Evolutionary conservation across 768 basidiomycete genomes (phyloP), one percentile per base, ranked within the genome.

Genomic region (Lactarius sp.): DNA sequence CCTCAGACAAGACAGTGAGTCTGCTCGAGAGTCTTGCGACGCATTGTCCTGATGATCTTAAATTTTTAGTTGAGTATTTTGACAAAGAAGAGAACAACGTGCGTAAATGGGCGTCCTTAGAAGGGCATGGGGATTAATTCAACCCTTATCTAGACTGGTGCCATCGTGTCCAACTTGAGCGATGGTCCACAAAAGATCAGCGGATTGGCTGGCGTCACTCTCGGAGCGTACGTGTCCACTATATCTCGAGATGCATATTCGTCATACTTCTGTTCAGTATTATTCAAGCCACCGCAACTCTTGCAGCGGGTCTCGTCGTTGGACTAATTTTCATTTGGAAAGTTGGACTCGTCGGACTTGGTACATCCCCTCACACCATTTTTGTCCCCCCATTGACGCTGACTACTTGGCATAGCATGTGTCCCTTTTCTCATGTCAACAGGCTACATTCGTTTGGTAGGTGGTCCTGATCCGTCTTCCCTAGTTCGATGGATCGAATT

Each of bases 121-220:
- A 34, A 31, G 31, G 6, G 39, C 16, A 56, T n/a, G n/a, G n/a
- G n/a, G n/a, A n/a, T n/a, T 61, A 37, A 56, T 9, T 39, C 18
- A 37, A 56, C 59, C 57, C 36, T 49, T 55, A 36, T 56, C 2
- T 69, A 87, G 83, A 86, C 92, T 6, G 94, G 94, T 64, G 78
- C 81, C 31, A 77, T 97, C 55, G 94, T 91, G 3, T 80, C 88
- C 0, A 78, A 78, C 57, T 77, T 97, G 49, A 86, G 89, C 54
- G 92, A 94, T 46, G 85, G 88, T 67, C 87, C 94, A 2, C 89
- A 93, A 67, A 94, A 94, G 69, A 82, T 95, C 64, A 85, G 83
- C 51, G 92, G 92, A 67, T 76, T 94, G 55, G 90, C 89, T 58
- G 94, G 92, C 52, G 76, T 87, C 56, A 94, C 94, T 4, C 81